Percentiles rank a stretch among this genome's conserved stretches.
These are phyloP conservation scores for Bipolaris oryzae DNA, from an alignment of 2,329 filamentous ascomycete genomes.

Conservation along the genomic window DNA sequence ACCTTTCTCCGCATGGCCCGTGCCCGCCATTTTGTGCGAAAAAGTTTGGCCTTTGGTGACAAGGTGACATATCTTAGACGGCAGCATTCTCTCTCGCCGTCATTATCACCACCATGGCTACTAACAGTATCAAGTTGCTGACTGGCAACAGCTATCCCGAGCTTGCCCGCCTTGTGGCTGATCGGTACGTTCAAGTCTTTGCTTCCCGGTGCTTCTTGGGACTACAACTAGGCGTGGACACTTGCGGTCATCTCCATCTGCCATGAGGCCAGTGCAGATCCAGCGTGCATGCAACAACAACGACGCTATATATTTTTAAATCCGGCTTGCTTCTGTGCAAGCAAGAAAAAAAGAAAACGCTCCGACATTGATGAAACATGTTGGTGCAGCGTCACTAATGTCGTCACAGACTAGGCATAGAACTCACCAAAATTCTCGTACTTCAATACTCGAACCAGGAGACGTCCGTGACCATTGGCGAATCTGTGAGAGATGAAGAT, in stretches of 20 bases:
- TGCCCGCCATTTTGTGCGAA: constrained; percentile 24
- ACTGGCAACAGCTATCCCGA: constrained; percentile 77
- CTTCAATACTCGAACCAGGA: constrained; percentile 88
- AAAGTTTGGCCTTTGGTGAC: constrained; percentile 28
- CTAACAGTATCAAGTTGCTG: constrained; percentile 76
- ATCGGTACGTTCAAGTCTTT: constrained; percentile 58
- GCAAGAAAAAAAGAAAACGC: background rate
- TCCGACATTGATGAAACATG: background rate
- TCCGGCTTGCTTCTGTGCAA: background rate
- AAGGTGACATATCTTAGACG: constrained; percentile 23
- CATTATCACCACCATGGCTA: constrained; percentile 60
- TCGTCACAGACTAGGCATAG: constrained; percentile 69
- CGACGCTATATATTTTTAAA: background rate
- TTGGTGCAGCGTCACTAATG: constrained; percentile 23
- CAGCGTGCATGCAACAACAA: background rate
- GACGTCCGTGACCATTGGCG: constrained; percentile 89
- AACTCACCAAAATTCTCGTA: constrained; percentile 78
- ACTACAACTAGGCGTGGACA: constrained; percentile 19
- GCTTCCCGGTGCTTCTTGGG: constrained; percentile 2
- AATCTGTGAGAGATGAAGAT: constrained; percentile 96
- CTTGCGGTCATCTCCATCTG: background rate
- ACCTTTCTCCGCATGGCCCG: constrained; percentile 31
- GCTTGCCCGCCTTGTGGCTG: constrained; percentile 71
- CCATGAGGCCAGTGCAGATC: background rate
- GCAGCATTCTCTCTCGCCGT: constrained; percentile 22